Base-by-base conservation (phyloP, 441 rosid species). In the Flueggea neowawraea region DNA sequence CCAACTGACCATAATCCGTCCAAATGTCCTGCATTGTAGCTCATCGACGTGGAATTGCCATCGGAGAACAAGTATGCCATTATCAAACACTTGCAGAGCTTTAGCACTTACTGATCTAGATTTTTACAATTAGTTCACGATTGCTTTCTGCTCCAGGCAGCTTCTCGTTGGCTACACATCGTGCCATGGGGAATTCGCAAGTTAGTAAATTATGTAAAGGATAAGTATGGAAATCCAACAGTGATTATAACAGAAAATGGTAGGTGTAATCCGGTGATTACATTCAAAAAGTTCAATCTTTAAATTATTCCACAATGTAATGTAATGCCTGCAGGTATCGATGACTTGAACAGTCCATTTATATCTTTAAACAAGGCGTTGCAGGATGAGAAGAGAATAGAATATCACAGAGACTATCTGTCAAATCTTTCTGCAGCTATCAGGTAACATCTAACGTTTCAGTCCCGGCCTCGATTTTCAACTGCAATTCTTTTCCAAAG, bases 151-250 rank as follows among this genome's bases (percentile, higher is more conserved):
- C 58, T 77, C 57, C 90, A 93, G 98, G 98, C 97, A 36, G 95
- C 95, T 56, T 93, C 97, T 12, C 73, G 77, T 56, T 93, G 97
- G 98, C 80, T 90, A 72, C 89, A 73, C 61, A 87, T 93, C 9
- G 97, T 90, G 47, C 97, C 96, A 6, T 85, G 93, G 97, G 95
- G 97, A 31, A 84, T 90, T 52, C 81, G 75, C 43, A 78, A 78
- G 68, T 64, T 94, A 47, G 80, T 82, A 54, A 79, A 69, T 54
- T 78, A 88, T 59, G 62, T 90, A 3, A 84, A 80, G 86, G 89
- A 90, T 60, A 79, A 78, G 44, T 90, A 94, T 9, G 82, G 89
- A 54, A 88, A 94, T 65, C 95, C 96, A 1, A 85, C 86, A 0
- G 87, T 88, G 4, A 13, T 82, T 55, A 84, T 90, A 68, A 83